These are phyloP conservation scores for Aspergillus haitiensis DNA, from an alignment of 495 filamentous ascomycete genomes.

Conservation along the genomic window DNA sequence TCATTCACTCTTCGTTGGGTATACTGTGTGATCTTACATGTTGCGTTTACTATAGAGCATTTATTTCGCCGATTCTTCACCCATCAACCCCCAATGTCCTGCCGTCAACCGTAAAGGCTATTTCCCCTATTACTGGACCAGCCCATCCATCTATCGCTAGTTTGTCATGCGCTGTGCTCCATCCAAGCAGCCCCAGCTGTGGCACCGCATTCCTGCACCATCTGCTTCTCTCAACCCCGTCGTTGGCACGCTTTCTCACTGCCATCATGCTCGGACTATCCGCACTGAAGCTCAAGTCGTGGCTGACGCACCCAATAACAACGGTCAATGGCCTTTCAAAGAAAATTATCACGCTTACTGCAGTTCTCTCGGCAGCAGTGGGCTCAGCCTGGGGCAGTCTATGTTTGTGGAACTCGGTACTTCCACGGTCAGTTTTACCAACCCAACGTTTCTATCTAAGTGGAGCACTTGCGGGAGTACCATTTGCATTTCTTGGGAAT, in stretches of 20 bases:
- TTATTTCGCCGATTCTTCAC: slow-evolving; percentile 86
- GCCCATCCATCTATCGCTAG: slow-evolving; percentile 81
- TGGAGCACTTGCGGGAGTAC: slow-evolving; percentile 75
- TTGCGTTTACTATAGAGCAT: slow-evolving; percentile 44
- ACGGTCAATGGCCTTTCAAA: slow-evolving; percentile 62
- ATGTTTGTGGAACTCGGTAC: slow-evolving; percentile 77
- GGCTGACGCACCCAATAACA: slow-evolving; percentile 64
- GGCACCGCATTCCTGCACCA: slow-evolving; percentile 79
- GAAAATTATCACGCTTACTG: slow-evolving; percentile 63
- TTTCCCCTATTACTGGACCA: slow-evolving; percentile 75
- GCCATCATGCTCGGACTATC: slow-evolving; percentile 67
- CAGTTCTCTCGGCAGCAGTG: slow-evolving; percentile 74
- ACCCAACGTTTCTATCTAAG: slow-evolving; percentile 85
- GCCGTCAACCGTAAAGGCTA: slow-evolving; percentile 60
- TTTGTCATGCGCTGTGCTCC: slow-evolving; percentile 88
- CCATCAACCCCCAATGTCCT: slow-evolving; percentile 64
- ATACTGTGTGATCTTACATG: neutral
- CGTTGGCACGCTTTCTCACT: slow-evolving; percentile 72
- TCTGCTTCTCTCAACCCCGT: slow-evolving; percentile 76
- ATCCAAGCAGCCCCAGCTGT: slow-evolving; percentile 85
- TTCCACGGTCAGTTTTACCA: slow-evolving; percentile 74
- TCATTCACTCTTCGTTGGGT: neutral
- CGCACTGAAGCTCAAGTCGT: slow-evolving; percentile 61
- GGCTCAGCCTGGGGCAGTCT: slow-evolving; percentile 83
- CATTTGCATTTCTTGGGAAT: slow-evolving; percentile 69